Evolutionary conservation across 768 basidiomycete species (phyloP).

Genomic region (Suillus weaverae): DNA sequence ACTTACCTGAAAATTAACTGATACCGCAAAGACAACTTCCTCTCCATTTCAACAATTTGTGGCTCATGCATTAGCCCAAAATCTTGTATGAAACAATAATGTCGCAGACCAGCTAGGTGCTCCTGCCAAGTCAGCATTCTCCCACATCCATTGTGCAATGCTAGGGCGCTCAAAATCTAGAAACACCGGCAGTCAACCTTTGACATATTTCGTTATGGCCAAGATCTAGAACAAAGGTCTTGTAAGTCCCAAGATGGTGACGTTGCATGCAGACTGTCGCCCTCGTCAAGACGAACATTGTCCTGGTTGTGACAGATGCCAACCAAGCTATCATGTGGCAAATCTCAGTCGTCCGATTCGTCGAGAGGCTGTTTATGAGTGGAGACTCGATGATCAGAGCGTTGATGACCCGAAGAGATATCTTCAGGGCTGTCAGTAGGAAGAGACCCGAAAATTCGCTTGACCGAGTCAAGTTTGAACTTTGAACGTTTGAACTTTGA

Average conservation of each 20-base stretch:
- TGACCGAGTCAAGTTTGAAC: background rate
- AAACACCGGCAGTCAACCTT: background rate
- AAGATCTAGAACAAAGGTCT: background rate
- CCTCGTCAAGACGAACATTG: background rate
- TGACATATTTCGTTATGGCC: background rate
- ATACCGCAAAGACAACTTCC: background rate
- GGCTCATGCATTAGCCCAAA: slow-evolving; percentile 1
- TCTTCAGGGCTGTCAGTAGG: background rate
- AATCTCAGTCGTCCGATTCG: background rate
- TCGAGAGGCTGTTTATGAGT: background rate
- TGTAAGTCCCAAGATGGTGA: background rate
- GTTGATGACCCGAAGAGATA: background rate
- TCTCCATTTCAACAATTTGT: background rate
- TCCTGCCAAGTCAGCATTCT: background rate
- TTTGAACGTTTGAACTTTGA: background rate
- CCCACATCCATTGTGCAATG: background rate
- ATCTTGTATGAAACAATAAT: background rate
- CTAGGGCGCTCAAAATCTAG: background rate
- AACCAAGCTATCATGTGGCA: background rate
- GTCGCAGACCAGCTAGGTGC: background rate
- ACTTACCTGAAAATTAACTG: background rate
- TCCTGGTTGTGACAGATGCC: background rate
- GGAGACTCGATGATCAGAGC: background rate
- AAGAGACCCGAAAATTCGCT: background rate
- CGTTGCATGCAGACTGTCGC: background rate